Percentiles rank a stretch among this genome's conserved stretches.
phyloP scores from a whole-genome alignment of 306 rosid genomes.

The Phaseolus lunatus region DNA sequence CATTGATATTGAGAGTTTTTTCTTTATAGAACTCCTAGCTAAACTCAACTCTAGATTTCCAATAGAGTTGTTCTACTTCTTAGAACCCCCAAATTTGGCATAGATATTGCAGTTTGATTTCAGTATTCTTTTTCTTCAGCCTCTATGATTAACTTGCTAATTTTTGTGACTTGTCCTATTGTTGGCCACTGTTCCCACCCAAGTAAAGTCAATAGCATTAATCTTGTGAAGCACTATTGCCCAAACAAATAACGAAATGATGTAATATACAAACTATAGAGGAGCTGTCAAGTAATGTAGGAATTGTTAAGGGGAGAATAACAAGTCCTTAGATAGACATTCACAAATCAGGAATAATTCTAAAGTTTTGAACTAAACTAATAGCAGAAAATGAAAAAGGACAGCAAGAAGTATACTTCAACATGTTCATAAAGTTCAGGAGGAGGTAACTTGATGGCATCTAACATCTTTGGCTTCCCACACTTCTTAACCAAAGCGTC shows the following conservation, averaged over 20 bases:
- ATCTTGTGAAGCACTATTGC: slow-evolving; percentile 7
- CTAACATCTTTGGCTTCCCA: slow-evolving; percentile 95
- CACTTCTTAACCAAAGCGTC: slow-evolving; percentile 84
- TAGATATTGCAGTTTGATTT: background rate
- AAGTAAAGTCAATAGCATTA: slow-evolving; percentile 29
- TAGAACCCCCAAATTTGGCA: slow-evolving; percentile 3
- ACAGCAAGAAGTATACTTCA: slow-evolving; percentile 64
- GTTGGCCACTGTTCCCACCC: background rate
- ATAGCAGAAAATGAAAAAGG: slow-evolving; percentile 14
- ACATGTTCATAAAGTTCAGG: slow-evolving; percentile 80
- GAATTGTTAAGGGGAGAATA: slow-evolving; percentile 23
- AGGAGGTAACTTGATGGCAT: slow-evolving; percentile 93
- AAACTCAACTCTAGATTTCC: background rate
- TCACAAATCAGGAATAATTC: slow-evolving; percentile 29
- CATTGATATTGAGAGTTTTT: background rate
- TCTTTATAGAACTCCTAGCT: slow-evolving; percentile 11
- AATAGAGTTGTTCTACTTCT: background rate
- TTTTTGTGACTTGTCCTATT: background rate
- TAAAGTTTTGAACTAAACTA: background rate
- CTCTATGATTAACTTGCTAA: background rate
- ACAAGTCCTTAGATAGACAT: background rate
- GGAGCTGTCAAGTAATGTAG: slow-evolving; percentile 10
- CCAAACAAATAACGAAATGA: background rate
- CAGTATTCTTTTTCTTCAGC: too few relatives aligned
- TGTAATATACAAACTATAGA: background rate